phyloP scores from a whole-genome alignment of 306 rosid genomes.

The Ormosia emarginata region DNA sequence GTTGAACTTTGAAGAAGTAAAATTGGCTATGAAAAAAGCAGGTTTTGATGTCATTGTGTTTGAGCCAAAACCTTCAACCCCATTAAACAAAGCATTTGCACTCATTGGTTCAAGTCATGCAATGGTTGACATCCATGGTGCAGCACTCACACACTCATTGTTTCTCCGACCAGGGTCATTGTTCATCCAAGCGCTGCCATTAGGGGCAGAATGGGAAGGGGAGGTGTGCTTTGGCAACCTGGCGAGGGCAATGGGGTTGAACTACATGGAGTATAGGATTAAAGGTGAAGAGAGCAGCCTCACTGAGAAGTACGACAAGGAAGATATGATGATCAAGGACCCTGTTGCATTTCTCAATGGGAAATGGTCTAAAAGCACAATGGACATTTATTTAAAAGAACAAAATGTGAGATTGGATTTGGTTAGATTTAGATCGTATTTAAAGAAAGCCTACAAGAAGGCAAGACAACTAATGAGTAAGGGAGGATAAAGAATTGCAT shows the following conservation, averaged over 20 bases:
- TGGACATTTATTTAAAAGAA: conserved; percentile 40
- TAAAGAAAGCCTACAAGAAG: conserved; percentile 24
- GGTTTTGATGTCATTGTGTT: conserved; percentile 43
- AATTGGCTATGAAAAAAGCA: not conserved
- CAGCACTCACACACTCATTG: conserved; percentile 37
- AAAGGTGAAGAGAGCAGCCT: conserved; percentile 33
- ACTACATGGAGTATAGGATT: conserved; percentile 34
- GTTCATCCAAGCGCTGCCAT: conserved; percentile 47
- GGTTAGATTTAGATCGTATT: conserved; percentile 17
- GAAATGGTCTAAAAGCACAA: conserved; percentile 5
- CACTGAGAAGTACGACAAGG: conserved; percentile 27
- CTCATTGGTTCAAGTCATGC: conserved; percentile 42
- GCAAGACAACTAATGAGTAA: conserved; percentile 17
- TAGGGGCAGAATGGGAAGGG: conserved; percentile 34
- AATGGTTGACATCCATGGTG: conserved; percentile 46
- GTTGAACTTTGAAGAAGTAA: conserved; percentile 22
- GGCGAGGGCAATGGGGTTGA: not conserved
- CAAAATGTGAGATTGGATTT: conserved; percentile 42
- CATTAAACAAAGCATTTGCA: conserved; percentile 19
- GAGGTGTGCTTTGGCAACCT: not conserved
- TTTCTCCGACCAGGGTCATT: conserved; percentile 31
- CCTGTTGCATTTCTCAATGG: conserved; percentile 15
- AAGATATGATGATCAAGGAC: conserved; percentile 21
- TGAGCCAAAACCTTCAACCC: conserved; percentile 12
- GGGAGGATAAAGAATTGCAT: not conserved